Percentiles rank a stretch among this genome's conserved stretches.
Evolutionary conservation across 192 early-diverging fungal species (phyloP).

Genomic region (Lobosporangium transversale): DNA sequence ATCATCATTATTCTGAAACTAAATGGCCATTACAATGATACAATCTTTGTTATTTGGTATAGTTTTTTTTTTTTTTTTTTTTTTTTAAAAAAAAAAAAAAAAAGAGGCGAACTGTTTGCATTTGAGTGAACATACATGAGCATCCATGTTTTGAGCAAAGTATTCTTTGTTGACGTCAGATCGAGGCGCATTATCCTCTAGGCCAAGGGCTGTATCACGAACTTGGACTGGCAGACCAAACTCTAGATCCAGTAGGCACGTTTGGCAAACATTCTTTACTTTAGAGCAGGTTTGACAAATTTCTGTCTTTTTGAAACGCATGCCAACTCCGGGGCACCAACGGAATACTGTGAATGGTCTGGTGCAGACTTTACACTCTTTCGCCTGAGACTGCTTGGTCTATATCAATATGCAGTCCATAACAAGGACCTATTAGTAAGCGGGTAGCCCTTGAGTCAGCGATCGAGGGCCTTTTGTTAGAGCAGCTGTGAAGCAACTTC

Average conservation of each 20-base stretch:
- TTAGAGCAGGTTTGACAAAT: slow-evolving; percentile 98
- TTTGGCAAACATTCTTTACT: slow-evolving; percentile 98
- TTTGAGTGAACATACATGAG: too few relatives aligned
- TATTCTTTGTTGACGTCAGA: slow-evolving; percentile 91
- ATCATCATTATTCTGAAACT: slow-evolving; percentile 40
- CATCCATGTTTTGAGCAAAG: slow-evolving; percentile 84
- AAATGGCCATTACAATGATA: too few relatives aligned
- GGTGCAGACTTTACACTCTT: slow-evolving; percentile 88
- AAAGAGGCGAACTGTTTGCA: not conserved
- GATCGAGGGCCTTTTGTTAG: too few relatives aligned
- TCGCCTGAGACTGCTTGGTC: slow-evolving; percentile 77
- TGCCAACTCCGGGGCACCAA: slow-evolving; percentile 94
- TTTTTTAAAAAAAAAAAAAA: not conserved
- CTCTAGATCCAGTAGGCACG: slow-evolving; percentile 96
- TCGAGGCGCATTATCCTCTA: slow-evolving; percentile 80
- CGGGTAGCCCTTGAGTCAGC: too few relatives aligned
- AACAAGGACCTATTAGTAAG: too few relatives aligned
- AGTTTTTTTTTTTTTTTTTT: not conserved
- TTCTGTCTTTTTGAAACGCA: slow-evolving; percentile 98
- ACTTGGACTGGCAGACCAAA: slow-evolving; percentile 94
- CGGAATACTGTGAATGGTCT: slow-evolving; percentile 96
- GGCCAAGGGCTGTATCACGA: slow-evolving; percentile 84
- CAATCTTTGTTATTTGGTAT: not conserved
- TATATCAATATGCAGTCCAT: too few relatives aligned
- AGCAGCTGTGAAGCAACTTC: too few relatives aligned